Percentiles rank a stretch among this genome's conserved stretches.
Evolutionary conservation across 2,329 filamentous ascomycete genomes (phyloP).

Genomic region (Capronia americana): DNA sequence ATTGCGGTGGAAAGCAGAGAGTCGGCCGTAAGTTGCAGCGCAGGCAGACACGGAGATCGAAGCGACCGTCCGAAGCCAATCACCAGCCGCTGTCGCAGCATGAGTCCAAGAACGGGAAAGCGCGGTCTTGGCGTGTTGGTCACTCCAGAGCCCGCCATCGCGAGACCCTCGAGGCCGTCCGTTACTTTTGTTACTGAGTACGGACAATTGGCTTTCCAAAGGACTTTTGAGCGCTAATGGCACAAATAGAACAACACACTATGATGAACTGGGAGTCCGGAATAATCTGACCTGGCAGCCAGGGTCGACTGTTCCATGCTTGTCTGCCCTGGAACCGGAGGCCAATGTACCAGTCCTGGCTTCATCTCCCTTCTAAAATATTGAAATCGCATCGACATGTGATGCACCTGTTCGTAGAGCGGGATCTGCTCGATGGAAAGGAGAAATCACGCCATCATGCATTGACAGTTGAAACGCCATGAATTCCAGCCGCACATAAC

Average conservation of each 20-base stretch:
- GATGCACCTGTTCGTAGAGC: not conserved
- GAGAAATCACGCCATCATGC: not conserved
- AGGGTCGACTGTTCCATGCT: not conserved
- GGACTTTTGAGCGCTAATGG: not conserved
- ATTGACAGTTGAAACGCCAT: not conserved
- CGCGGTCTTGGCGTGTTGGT: not conserved
- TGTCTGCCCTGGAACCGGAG: not conserved
- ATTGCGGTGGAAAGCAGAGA: not conserved
- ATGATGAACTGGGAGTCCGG: not conserved
- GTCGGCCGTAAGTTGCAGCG: not conserved
- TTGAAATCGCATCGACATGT: not conserved
- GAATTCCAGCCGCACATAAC: not conserved
- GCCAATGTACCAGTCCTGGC: not conserved
- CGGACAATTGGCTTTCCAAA: not conserved
- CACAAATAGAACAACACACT: not conserved
- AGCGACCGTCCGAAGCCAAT: slow-evolving; percentile 2
- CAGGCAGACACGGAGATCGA: not conserved
- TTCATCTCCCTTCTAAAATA: not conserved
- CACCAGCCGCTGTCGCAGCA: not conserved
- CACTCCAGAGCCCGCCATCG: slow-evolving; percentile 4
- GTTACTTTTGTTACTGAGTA: not conserved
- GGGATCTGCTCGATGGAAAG: not conserved
- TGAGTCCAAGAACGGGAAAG: slow-evolving; percentile 8
- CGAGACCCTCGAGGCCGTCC: not conserved
- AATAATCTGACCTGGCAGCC: not conserved